These are phyloP conservation scores for Termitomyces heimii DNA, from an alignment of 768 basidiomycete species.

Conservation along the genomic window DNA sequence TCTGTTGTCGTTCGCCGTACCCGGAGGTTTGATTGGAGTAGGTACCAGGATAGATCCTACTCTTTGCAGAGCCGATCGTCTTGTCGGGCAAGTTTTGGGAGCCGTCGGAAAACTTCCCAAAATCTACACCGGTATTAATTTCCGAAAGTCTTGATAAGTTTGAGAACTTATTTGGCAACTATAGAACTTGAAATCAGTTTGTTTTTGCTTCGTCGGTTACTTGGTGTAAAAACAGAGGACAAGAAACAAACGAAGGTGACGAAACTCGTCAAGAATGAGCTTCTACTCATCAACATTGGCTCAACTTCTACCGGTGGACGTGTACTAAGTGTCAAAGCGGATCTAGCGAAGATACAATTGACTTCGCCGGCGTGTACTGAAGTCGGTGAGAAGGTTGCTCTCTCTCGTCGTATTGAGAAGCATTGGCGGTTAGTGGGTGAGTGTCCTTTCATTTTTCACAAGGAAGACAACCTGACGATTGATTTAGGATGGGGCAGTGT, in stretches of 20 bases:
- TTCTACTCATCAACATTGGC: slow-evolving; percentile 95
- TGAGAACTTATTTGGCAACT: not conserved
- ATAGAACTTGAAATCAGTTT: slow-evolving; percentile 87
- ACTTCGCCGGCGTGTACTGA: slow-evolving; percentile 96
- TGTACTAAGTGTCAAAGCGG: slow-evolving; percentile 90
- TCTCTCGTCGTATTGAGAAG: slow-evolving; percentile 93
- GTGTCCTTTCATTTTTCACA: slow-evolving; percentile 22
- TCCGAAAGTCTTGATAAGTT: not conserved
- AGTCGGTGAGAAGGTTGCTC: slow-evolving; percentile 94
- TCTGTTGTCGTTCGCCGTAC: slow-evolving; percentile 89
- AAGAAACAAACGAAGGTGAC: slow-evolving; percentile 97
- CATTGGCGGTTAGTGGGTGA: slow-evolving; percentile 95
- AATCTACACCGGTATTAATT: slow-evolving; percentile 73
- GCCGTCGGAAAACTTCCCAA: slow-evolving; percentile 91
- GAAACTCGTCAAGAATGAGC: slow-evolving; percentile 87
- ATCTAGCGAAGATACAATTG: slow-evolving; percentile 89
- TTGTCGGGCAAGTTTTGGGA: slow-evolving; percentile 95
- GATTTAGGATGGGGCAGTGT: slow-evolving; percentile 66
- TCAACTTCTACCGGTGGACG: slow-evolving; percentile 96
- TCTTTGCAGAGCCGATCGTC: slow-evolving; percentile 91
- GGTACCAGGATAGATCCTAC: slow-evolving; percentile 97
- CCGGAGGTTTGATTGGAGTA: slow-evolving; percentile 97
- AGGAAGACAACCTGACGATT: not conserved
- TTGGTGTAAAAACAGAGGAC: slow-evolving; percentile 99
- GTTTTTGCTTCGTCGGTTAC: slow-evolving; percentile 90